Evolutionary conservation across 148 eudicot genomes (phyloP), one percentile per base, ranked within the genome.

Genomic region (Cornus kousa): DNA sequence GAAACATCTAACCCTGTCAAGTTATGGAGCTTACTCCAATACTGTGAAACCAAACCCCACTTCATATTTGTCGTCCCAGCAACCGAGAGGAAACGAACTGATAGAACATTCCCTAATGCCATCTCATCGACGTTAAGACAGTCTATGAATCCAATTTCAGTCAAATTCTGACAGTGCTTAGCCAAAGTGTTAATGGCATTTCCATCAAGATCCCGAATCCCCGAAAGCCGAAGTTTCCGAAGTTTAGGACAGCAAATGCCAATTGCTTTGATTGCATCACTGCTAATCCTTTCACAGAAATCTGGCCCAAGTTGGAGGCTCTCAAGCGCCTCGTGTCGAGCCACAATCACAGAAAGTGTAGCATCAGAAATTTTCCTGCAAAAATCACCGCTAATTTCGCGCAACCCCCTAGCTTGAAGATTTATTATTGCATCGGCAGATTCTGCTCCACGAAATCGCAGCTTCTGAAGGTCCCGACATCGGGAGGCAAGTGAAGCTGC

Each of bases 1-100:
- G 98, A 96, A 81, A 96, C 93, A 87, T 96, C 99, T 76, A 96
- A 87, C 1, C 95, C 98, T 78, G 74, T 84, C 80, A 96, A 86
- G 77, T 86, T 75, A 28, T 95, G 92, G 70, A 96, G 77, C 76
- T 85, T 87, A 86, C 80, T 76, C 99, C 98, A 96, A 39, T 78
- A 67, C 65, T 94, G 86, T 16, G 87, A 87, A 57, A 81, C 97
- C 82, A 89, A 80, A 79, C 78, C 82, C 99, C 99, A 96, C 68
- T 91, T 91, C 80, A 96, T 80, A 82, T 75, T 88, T 32, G 87
- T 83, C 2, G 97, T 91, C 67, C 99, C 99, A 0, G 99, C 94
- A 66, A 96, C 91, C 2, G 98, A 96, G 9, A 96, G 85, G 75
- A 85, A 96, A 33, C 81, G 85, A 78, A 92, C 67, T 2, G 98